These are phyloP conservation scores for Sporisorium graminicola DNA, from an alignment of 1,284 basidiomycete genomes.

Conservation along the genomic window DNA sequence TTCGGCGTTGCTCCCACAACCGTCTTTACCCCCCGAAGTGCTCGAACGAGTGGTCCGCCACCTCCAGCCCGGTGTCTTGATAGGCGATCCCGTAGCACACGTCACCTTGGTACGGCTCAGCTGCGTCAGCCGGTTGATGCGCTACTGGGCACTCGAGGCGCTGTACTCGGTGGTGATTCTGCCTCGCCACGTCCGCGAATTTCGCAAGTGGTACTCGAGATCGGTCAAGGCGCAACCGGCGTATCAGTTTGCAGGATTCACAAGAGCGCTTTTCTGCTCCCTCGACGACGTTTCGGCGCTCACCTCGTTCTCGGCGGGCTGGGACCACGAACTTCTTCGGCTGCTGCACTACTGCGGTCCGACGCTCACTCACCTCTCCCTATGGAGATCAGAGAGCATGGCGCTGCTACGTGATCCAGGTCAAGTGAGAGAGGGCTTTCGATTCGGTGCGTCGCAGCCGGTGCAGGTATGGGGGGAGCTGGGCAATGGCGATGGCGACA, in stretches of 20 bases:
- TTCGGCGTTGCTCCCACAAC: slow-evolving; percentile 35
- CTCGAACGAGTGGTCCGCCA: slow-evolving; percentile 47
- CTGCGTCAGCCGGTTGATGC: slow-evolving; percentile 49
- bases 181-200: slow-evolving; percentile 66
- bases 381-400: slow-evolving; percentile 65
- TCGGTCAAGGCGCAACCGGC: slow-evolving; percentile 56
- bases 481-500: slow-evolving; percentile 7
- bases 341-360: slow-evolving; percentile 64
- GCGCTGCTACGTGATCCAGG: slow-evolving; percentile 64
- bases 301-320: slow-evolving; percentile 63
- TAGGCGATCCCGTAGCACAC: slow-evolving; percentile 49
- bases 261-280: slow-evolving; percentile 55
- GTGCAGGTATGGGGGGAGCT: slow-evolving; percentile 57
- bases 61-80: slow-evolving; percentile 41
- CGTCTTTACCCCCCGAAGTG: slow-evolving; percentile 58
- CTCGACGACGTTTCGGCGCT: slow-evolving; percentile 64
- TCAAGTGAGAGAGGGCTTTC: slow-evolving; percentile 55
- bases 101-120: slow-evolving; percentile 53
- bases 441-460: slow-evolving; percentile 49
- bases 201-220: slow-evolving; percentile 62
- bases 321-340: slow-evolving; percentile 65
- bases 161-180: slow-evolving; percentile 61
- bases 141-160: slow-evolving; percentile 57
- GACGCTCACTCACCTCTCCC: slow-evolving; percentile 55
- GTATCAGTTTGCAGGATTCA: slow-evolving; percentile 57